Conservation (phyloP, 306 rosid genomes). For the Hylodesmum podocarpum region DNA sequence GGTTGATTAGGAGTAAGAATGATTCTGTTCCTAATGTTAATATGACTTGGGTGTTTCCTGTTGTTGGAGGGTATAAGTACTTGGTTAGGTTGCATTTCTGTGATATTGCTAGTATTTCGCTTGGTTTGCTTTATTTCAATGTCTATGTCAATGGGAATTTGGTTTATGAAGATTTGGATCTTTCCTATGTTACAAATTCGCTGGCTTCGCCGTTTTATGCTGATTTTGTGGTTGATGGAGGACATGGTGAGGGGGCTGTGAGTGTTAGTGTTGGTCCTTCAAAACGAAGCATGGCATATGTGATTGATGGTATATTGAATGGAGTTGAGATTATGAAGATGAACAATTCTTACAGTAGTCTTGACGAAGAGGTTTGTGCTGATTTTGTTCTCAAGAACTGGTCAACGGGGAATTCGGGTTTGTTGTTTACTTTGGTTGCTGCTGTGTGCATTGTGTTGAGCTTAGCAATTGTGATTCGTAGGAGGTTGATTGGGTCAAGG, state of each 20-base stretch:
- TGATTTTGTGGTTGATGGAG: slow-evolving; percentile 74
- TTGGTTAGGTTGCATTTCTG: slow-evolving; percentile 81
- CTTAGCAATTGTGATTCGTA: slow-evolving; percentile 43
- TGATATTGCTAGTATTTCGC: slow-evolving; percentile 79
- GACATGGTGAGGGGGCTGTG: slow-evolving; percentile 35
- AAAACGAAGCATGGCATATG: slow-evolving; percentile 44
- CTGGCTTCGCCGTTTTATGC: slow-evolving; percentile 74
- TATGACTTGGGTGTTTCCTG: slow-evolving; percentile 81
- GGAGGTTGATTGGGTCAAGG: slow-evolving; percentile 37
- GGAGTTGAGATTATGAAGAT: slow-evolving; percentile 48
- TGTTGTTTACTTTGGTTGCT: slow-evolving; percentile 42
- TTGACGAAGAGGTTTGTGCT: slow-evolving; percentile 51
- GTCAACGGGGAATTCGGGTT: slow-evolving; percentile 33
- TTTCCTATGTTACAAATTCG: slow-evolving; percentile 40
- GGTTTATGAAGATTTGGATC: slow-evolving; percentile 64
- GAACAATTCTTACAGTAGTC: slow-evolving; percentile 40
- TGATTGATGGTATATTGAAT: slow-evolving; percentile 42
- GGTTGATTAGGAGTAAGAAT: slow-evolving; percentile 65
- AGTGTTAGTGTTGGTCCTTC: slow-evolving; percentile 68
- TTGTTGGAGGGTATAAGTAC: slow-evolving; percentile 56
- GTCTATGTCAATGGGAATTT: slow-evolving; percentile 74
- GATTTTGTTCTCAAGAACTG: slow-evolving; percentile 30
- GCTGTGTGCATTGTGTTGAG: slow-evolving; percentile 45
- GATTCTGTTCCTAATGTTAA: slow-evolving; percentile 59
- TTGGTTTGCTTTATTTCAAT: slow-evolving; percentile 72